A percentile compares a stretch with the other conserved stretches of the same genome.
phyloP scores from a whole-genome alignment of 2,329 filamentous ascomycete genomes.

The Hymenoscyphus salicellus region DNA sequence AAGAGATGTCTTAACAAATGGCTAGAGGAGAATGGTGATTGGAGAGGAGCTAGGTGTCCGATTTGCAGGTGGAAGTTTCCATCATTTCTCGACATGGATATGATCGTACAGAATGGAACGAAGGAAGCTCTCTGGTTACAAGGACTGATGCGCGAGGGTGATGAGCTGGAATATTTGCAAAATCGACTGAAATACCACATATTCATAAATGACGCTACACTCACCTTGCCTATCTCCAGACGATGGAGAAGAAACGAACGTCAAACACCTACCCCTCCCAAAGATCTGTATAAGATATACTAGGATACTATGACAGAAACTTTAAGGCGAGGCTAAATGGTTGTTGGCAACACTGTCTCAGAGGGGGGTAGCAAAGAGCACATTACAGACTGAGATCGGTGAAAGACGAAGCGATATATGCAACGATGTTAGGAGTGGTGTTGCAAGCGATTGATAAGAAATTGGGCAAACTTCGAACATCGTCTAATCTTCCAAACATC shows the following conservation, averaged over 20 bases:
- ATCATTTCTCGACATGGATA: not conserved
- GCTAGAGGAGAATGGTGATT: not conserved
- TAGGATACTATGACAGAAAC: too few species aligned
- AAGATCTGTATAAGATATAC: too few species aligned
- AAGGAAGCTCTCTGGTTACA: not conserved
- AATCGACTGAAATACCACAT: slow-evolving; percentile 1
- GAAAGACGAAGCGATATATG: too few species aligned
- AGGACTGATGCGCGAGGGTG: not conserved
- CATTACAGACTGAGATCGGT: too few species aligned
- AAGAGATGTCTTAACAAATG: not conserved
- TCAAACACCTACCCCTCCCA: too few species aligned
- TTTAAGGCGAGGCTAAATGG: too few species aligned
- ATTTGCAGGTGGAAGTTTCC: not conserved
- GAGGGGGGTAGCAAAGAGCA: too few species aligned
- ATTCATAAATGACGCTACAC: not conserved
- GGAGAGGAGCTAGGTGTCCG: not conserved
- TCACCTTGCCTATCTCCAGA: not conserved
- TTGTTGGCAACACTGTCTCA: too few species aligned
- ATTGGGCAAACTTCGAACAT: too few species aligned
- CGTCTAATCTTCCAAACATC: too few species aligned
- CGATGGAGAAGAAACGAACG: not conserved
- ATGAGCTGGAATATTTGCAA: not conserved
- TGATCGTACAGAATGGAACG: not conserved
- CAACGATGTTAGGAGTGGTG: too few species aligned
- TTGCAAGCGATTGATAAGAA: too few species aligned